Evolutionary conservation across 2,329 filamentous ascomycete species (phyloP).

Genomic region (Calonectria ilicicola): DNA sequence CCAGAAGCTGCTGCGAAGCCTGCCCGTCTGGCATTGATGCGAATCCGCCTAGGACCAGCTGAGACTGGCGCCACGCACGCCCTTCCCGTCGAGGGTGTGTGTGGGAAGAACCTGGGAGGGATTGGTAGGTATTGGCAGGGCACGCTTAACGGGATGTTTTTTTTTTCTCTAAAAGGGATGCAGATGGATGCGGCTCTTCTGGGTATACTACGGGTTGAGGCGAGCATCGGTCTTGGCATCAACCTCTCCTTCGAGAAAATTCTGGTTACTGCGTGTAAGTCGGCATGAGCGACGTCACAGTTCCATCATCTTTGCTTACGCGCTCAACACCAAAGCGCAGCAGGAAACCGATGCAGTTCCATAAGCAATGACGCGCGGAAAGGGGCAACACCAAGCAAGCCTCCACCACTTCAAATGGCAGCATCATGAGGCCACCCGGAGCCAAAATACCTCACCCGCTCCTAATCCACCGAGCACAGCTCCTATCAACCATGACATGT

Average conservation of each 20-base stretch:
- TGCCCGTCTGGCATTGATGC: neutral
- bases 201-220: neutral
- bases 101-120: neutral
- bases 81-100: neutral
- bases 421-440: conserved; percentile 15
- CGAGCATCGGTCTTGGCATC: conserved; percentile 3
- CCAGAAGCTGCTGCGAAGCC: conserved; percentile 7
- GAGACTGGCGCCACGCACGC: conserved; percentile 9
- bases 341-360: neutral
- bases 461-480: neutral
- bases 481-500: neutral
- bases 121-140: neutral
- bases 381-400: neutral
- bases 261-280: neutral
- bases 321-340: neutral
- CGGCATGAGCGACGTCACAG: neutral
- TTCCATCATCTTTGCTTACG: neutral
- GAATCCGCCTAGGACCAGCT: neutral
- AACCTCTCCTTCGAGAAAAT: neutral
- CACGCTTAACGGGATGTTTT: neutral
- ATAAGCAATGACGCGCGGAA: neutral
- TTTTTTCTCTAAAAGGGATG: neutral
- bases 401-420: neutral
- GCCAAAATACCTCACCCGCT: conserved; percentile 19
- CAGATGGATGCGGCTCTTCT: conserved; percentile 22